Evolutionary conservation across 108 stramenopile genomes (phyloP).

Genomic region (Cyclotella sp.): DNA sequence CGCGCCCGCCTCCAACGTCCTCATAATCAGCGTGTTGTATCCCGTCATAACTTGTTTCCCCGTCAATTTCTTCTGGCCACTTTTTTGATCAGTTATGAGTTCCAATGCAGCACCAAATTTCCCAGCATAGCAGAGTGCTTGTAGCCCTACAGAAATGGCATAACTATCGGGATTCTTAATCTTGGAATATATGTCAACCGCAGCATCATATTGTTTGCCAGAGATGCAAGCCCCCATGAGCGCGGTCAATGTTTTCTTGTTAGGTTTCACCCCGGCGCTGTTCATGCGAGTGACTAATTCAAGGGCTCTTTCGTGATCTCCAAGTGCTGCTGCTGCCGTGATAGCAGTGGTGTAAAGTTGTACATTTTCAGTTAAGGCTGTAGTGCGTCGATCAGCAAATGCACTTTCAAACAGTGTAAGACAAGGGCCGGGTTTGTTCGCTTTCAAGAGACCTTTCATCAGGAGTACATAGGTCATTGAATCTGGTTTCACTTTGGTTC

Average conservation of each 20-base stretch:
- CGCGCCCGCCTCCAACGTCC: slow-evolving; percentile 53
- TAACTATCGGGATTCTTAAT: slow-evolving; percentile 80
- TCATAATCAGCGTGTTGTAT: slow-evolving; percentile 60
- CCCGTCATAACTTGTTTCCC: slow-evolving; percentile 75
- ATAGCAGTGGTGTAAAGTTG: slow-evolving; percentile 91
- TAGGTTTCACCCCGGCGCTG: slow-evolving; percentile 80
- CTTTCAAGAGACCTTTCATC: slow-evolving; percentile 80
- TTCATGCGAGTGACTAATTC: slow-evolving; percentile 84
- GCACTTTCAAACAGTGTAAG: slow-evolving; percentile 87
- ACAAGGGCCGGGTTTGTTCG: slow-evolving; percentile 75
- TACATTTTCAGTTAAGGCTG: slow-evolving; percentile 78
- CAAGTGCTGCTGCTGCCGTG: slow-evolving; percentile 76
- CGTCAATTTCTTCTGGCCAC: slow-evolving; percentile 50
- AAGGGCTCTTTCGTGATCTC: slow-evolving; percentile 79
- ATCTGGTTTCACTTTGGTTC: slow-evolving; percentile 69
- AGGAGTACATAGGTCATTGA: slow-evolving; percentile 84
- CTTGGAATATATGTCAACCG: slow-evolving; percentile 66
- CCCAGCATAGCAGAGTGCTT: slow-evolving; percentile 61
- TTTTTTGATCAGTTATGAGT: slow-evolving; percentile 49
- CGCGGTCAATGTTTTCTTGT: slow-evolving; percentile 83
- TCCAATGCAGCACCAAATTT: slow-evolving; percentile 54
- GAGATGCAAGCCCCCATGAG: slow-evolving; percentile 83
- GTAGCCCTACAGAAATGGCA: slow-evolving; percentile 70
- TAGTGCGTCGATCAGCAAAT: slow-evolving; percentile 63
- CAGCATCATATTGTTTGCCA: slow-evolving; percentile 61